Conservation (phyloP, 1,284 basidiomycete genomes). For the Grifola frondosa region DNA sequence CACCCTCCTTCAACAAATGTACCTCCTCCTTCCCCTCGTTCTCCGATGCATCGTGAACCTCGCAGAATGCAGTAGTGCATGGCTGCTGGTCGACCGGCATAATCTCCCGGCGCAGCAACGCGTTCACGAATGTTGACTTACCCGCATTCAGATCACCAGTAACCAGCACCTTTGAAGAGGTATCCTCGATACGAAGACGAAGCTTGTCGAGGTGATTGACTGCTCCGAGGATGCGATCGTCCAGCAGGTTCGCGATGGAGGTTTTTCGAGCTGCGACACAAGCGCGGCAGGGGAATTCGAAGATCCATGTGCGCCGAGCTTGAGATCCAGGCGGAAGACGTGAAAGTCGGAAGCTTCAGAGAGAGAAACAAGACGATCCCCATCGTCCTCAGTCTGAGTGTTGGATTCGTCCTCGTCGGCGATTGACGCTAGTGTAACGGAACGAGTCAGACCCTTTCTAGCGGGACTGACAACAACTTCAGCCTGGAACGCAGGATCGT, state of each 20-base stretch:
- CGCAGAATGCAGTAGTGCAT: conserved; percentile 96
- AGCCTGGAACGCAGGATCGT: conserved; percentile 69
- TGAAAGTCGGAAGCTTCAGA: conserved; percentile 63
- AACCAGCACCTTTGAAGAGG: conserved; percentile 93
- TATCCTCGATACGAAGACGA: conserved; percentile 85
- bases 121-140: conserved; percentile 98
- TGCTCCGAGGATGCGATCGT: conserved; percentile 81
- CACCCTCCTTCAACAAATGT: conserved; percentile 72
- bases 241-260: conserved; percentile 90
- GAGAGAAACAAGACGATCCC: conserved; percentile 43
- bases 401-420: conserved; percentile 39
- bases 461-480: conserved; percentile 62
- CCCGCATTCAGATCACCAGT: conserved; percentile 99
- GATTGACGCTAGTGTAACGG: conserved; percentile 56
- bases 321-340: conserved; percentile 90
- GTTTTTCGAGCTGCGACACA: conserved; percentile 90
- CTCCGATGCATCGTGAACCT: conserved; percentile 91
- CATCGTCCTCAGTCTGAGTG: conserved; percentile 35
- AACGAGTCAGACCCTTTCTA: conserved; percentile 49
- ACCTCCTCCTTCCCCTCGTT: conserved; percentile 82
- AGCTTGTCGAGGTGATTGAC: conserved; percentile 85
- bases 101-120: conserved; percentile 83
- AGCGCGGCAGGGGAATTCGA: conserved; percentile 74
- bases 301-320: conserved; percentile 77
- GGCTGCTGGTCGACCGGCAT: conserved; percentile 99